Evolutionary conservation across 352 stramenopile genomes (phyloP).

Genomic region (Globisporangium yorkense): DNA sequence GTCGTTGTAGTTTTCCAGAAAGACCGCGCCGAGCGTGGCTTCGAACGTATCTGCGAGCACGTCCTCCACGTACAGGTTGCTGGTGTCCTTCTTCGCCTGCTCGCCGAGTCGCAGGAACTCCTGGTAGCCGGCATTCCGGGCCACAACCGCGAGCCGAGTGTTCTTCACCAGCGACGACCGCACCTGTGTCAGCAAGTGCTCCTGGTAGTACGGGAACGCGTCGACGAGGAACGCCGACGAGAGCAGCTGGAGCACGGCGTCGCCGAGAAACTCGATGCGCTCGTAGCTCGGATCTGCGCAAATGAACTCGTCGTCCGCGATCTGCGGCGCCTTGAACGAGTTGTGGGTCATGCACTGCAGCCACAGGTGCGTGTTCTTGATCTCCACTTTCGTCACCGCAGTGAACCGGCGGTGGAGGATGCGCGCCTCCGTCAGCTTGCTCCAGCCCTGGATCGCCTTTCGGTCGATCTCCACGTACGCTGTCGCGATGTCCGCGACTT

Average conservation of each 20-base stretch:
- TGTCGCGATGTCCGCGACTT: constrained; percentile 36
- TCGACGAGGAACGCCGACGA: constrained; percentile 77
- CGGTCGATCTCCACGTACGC: constrained; percentile 51
- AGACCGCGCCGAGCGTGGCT: constrained; percentile 68
- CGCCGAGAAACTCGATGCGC: constrained; percentile 81
- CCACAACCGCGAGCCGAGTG: constrained; percentile 59
- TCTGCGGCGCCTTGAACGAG: constrained; percentile 70
- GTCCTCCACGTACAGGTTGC: constrained; percentile 66
- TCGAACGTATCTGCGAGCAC: constrained; percentile 81
- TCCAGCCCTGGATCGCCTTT: constrained; percentile 42
- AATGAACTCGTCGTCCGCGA: constrained; percentile 63
- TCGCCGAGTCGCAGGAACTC: constrained; percentile 72
- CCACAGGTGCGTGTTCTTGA: constrained; percentile 69
- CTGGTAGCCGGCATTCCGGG: constrained; percentile 48
- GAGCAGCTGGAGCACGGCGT: constrained; percentile 76
- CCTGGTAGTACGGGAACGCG: constrained; percentile 75
- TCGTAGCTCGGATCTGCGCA: constrained; percentile 71
- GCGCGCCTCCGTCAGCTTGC: constrained; percentile 33
- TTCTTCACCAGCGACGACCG: constrained; percentile 85
- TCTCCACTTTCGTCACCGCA: constrained; percentile 36
- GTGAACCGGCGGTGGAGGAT: constrained; percentile 55
- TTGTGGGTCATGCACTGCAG: constrained; percentile 70
- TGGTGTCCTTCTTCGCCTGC: constrained; percentile 36
- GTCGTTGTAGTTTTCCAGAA: constrained; percentile 59
- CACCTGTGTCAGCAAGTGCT: constrained; percentile 72